Conservation (phyloP, 2,329 filamentous ascomycete genomes). For the Xylaria sp. region DNA sequence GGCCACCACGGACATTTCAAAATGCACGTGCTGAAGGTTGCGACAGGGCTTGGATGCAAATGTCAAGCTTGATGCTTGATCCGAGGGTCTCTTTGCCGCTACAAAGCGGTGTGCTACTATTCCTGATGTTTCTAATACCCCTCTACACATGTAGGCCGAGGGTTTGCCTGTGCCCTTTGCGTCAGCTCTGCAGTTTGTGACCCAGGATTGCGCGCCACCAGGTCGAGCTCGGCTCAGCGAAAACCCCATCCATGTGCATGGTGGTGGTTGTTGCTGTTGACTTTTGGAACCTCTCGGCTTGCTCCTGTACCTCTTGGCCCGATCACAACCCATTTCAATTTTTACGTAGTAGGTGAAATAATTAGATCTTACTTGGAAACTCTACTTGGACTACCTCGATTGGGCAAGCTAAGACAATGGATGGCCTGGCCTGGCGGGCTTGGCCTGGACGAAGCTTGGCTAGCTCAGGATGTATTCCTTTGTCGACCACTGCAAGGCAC, state of each 20-base stretch:
- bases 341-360: not conserved
- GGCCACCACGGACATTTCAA: slow-evolving; percentile 27
- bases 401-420: slow-evolving; percentile 15
- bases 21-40: slow-evolving; percentile 33
- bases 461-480: no score
- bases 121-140: not conserved
- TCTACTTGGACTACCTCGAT: slow-evolving; percentile 20
- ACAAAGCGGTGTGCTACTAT: slow-evolving; percentile 29
- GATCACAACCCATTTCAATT: not conserved
- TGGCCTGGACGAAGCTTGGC: slow-evolving; percentile 3
- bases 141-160: not conserved
- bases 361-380: not conserved
- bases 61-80: slow-evolving; percentile 11
- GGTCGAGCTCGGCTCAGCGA: slow-evolving; percentile 22
- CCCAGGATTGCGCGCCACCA: slow-evolving; percentile 8
- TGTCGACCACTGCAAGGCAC: not conserved
- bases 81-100: slow-evolving; percentile 21
- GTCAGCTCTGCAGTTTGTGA: slow-evolving; percentile 13
- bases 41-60: slow-evolving; percentile 27
- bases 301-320: slow-evolving; percentile 25
- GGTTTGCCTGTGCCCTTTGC: not conserved
- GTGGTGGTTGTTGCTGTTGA: not conserved
- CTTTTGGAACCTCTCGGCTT: slow-evolving; percentile 19
- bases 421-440: not conserved
- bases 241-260: slow-evolving; percentile 9